Conservation (phyloP, 176 grass and related monocot species). For the Hyparrhenia diplandra region DNA sequence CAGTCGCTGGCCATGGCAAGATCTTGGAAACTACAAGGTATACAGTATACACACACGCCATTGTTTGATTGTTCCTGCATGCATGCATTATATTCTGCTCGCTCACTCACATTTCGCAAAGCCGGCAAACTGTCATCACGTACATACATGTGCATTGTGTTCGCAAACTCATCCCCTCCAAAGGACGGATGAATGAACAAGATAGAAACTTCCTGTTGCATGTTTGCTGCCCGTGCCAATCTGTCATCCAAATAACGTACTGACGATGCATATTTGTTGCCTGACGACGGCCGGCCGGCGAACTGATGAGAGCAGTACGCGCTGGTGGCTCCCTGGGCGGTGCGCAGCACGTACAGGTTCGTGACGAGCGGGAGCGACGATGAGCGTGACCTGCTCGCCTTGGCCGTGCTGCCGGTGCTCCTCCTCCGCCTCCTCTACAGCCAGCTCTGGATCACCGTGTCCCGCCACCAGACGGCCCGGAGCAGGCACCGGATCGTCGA, state of each 20-base stretch:
- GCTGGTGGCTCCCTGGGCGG: constrained; percentile 59
- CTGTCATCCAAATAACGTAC: too few relatives aligned
- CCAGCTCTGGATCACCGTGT: constrained; percentile 85
- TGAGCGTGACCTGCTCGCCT: constrained; percentile 31
- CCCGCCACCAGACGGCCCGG: constrained; percentile 76
- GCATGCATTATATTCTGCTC: background rate
- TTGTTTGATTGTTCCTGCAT: background rate
- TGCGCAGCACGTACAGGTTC: constrained; percentile 43
- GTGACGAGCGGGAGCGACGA: constrained; percentile 6
- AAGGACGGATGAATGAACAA: too few relatives aligned
- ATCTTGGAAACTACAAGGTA: constrained; percentile 66
- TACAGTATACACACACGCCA: too few relatives aligned
- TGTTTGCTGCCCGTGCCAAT: too few relatives aligned
- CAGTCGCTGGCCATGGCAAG: constrained; percentile 65
- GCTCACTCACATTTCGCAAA: background rate
- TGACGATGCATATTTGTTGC: background rate
- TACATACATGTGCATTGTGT: too few relatives aligned
- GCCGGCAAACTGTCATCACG: too few relatives aligned
- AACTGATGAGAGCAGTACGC: constrained; percentile 32
- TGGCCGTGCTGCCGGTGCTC: constrained; percentile 41
- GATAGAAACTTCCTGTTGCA: too few relatives aligned
- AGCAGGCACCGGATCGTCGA: constrained; percentile 70
- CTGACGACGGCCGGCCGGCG: too few relatives aligned
- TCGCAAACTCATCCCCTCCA: too few relatives aligned
- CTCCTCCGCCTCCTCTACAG: constrained; percentile 63